Percentiles rank a stretch among this genome's conserved stretches.
phyloP scores from a whole-genome alignment of 768 basidiomycete species.

The Cyclocybe aegerita region DNA sequence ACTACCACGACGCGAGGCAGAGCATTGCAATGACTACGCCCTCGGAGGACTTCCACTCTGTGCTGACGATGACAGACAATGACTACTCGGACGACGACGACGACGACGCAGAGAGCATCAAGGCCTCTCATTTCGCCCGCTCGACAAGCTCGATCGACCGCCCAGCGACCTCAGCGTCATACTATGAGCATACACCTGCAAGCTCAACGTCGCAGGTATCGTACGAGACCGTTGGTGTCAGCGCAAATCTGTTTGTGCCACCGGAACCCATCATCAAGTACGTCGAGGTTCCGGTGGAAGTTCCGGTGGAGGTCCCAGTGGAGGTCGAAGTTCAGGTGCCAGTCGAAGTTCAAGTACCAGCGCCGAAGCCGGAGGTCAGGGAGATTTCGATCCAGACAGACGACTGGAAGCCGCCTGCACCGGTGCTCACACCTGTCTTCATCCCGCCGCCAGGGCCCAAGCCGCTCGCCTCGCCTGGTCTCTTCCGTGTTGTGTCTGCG shows the following conservation, averaged over 20 bases:
- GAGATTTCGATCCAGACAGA: slow-evolving; percentile 86
- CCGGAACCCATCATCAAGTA: slow-evolving; percentile 34
- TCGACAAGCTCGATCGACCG: slow-evolving; percentile 25
- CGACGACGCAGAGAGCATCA: slow-evolving; percentile 75
- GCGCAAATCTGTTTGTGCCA: slow-evolving; percentile 35
- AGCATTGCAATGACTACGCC: slow-evolving; percentile 66
- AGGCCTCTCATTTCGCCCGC: slow-evolving; percentile 47
- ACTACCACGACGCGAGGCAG: slow-evolving; percentile 80
- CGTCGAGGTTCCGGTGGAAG: slow-evolving; percentile 13
- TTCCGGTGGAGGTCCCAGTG: slow-evolving; percentile 12
- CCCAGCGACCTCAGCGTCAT: slow-evolving; percentile 32
- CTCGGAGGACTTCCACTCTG: slow-evolving; percentile 77
- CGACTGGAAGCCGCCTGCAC: slow-evolving; percentile 53
- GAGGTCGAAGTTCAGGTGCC: slow-evolving; percentile 21
- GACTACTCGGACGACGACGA: slow-evolving; percentile 50
- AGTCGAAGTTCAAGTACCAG: slow-evolving; percentile 25
- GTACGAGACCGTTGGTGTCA: slow-evolving; percentile 53
- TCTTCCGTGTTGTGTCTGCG: slow-evolving; percentile 58
- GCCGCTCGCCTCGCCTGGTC: slow-evolving; percentile 30
- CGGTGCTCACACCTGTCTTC: slow-evolving; percentile 29
- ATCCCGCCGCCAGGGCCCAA: slow-evolving; percentile 17
- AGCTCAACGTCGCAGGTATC: slow-evolving; percentile 25
- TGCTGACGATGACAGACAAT: slow-evolving; percentile 69
- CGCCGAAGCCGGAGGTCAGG: slow-evolving; percentile 62
- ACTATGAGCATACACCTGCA: slow-evolving; percentile 23